These are phyloP conservation scores for Vitis hybrid DNA, from an alignment of 177 flowering plant genomes.

Conservation along the genomic window DNA sequence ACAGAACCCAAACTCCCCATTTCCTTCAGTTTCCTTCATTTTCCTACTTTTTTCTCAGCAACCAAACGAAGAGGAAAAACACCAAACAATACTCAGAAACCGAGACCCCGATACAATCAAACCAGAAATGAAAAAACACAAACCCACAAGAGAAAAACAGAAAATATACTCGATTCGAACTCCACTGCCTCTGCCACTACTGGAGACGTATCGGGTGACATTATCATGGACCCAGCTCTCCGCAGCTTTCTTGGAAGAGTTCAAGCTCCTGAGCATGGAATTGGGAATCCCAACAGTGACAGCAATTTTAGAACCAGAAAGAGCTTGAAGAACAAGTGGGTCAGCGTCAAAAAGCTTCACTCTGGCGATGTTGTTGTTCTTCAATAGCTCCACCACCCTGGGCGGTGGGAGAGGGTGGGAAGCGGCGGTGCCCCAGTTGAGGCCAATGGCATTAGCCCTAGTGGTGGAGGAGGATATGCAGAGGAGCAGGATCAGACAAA, in stretches of 20 bases:
- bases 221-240: conserved; percentile 87
- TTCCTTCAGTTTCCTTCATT: too few species aligned
- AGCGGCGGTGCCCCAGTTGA: conserved; percentile 87
- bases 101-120: neutral
- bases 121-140: neutral
- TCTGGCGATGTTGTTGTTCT: conserved; percentile 63
- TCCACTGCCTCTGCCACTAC: conserved; percentile 26
- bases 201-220: conserved; percentile 66
- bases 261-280: conserved; percentile 62
- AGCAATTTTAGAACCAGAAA: conserved; percentile 59
- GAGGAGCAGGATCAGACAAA: conserved; percentile 11
- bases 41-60: too few species aligned
- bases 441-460: conserved; percentile 51
- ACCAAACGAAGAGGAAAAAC: too few species aligned
- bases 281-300: conserved; percentile 85
- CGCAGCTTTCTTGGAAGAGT: conserved; percentile 69
- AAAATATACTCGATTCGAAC: conserved; percentile 67
- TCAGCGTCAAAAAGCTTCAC: conserved; percentile 80
- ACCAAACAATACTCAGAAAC: neutral
- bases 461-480: neutral
- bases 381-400: conserved; percentile 72
- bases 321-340: conserved; percentile 62
- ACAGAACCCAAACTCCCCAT: too few species aligned
- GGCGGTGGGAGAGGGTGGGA: conserved; percentile 80
- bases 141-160: neutral